Evolutionary conservation across 352 stramenopile species (phyloP), one percentile per base, ranked within the genome.

Genomic region (Globisporangium iwayamae): DNA sequence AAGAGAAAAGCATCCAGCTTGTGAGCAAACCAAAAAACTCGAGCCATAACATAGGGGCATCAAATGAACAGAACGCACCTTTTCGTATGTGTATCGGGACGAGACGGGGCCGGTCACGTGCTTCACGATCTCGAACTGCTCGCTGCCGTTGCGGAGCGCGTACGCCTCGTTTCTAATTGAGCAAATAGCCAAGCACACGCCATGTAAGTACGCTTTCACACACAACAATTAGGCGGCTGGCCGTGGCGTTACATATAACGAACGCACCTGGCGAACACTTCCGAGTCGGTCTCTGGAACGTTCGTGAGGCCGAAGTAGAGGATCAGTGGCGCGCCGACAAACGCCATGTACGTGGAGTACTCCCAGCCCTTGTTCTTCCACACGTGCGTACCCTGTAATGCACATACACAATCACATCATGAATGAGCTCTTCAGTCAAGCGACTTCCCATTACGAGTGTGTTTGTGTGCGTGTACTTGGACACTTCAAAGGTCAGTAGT

Each of bases 361-460:
- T 95, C 84, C 80, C 83, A 95, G 32, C 86, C 86, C 67, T 95
- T 95, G 63, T 74, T 79, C 74, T 85, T 71, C 56, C 90, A 95
- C 65, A 74, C 63, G 65, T 95, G 86, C 56, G 86, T 91, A 66
- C 74, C 81, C 85, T 94, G 38, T 43, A 41, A 7, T 18, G 18
- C 18, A 56, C 28, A 57, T 25, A 48, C 9, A n/a, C 20, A 10
- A 25, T 14, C 32, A 4, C 7, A 5, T 16, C 5, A 34, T 58
- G 11, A 7, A 58, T 34, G n/a, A 58, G 52, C n/a, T 32, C 52
- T 58, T 32, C 32, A 7, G 11, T 25, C n/a, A 20, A 2, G 7
- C 52, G 1, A 18, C 3, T 39, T 22, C n/a, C 28, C 30, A 30
- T 47, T 9, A 30, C 22, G 16, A 39, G 3, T 56, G 9, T 34